phyloP scores from a whole-genome alignment of 305 asterid genomes.

The Fraxinus nigra region DNA sequence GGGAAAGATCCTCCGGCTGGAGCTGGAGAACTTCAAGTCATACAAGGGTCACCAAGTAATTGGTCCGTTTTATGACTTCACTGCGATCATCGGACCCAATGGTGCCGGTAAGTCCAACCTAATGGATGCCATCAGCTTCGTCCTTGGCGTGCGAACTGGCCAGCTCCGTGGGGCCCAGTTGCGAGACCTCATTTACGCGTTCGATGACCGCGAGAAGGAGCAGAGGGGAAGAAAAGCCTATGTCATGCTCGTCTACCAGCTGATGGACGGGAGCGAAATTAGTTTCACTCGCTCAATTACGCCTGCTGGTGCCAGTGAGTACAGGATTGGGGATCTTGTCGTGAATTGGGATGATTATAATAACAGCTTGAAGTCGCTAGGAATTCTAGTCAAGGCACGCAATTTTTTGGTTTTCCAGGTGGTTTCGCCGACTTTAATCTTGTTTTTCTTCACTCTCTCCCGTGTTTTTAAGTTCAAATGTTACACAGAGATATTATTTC shows the following conservation, averaged over 20 bases:
- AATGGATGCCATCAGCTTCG: slow-evolving; percentile 99
- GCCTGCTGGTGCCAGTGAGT: slow-evolving; percentile 80
- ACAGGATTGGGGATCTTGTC: slow-evolving; percentile 56
- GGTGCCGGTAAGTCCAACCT: slow-evolving; percentile 95
- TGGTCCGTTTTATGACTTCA: slow-evolving; percentile 93
- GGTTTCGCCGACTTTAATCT: neutral
- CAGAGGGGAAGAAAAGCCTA: slow-evolving; percentile 81
- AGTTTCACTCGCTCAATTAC: slow-evolving; percentile 78
- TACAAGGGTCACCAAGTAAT: slow-evolving; percentile 87
- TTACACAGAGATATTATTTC: neutral
- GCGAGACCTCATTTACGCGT: slow-evolving; percentile 79
- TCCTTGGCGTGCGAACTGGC: slow-evolving; percentile 94
- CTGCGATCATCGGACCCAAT: slow-evolving; percentile 93
- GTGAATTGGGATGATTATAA: slow-evolving; percentile 88
- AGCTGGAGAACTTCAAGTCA: slow-evolving; percentile 86
- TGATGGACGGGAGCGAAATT: slow-evolving; percentile 64
- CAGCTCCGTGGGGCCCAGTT: slow-evolving; percentile 94
- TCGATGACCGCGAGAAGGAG: slow-evolving; percentile 84
- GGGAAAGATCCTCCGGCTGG: slow-evolving; percentile 85
- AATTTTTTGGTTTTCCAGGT: slow-evolving; percentile 99
- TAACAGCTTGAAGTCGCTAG: slow-evolving; percentile 64
- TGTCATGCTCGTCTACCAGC: slow-evolving; percentile 76
- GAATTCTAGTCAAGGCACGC: slow-evolving; percentile 90
- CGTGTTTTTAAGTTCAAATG: neutral
- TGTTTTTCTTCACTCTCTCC: neutral